Percentiles rank a stretch among this genome's conserved stretches.
These are phyloP conservation scores for Jamesozyma jinghongensis DNA, from an alignment of 805 yeast species.

Conservation along the genomic window DNA sequence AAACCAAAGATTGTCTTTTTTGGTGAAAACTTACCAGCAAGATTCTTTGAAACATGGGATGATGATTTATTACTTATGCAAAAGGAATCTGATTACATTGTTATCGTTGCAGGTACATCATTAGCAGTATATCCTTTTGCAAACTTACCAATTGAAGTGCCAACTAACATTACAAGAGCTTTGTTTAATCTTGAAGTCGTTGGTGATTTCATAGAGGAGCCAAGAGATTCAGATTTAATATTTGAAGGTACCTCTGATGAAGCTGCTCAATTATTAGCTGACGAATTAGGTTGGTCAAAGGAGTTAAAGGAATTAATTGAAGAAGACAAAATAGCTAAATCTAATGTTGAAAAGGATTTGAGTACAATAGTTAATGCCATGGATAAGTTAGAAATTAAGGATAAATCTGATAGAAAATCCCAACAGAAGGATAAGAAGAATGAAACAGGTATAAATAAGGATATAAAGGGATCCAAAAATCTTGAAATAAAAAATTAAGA, in stretches of 20 bases:
- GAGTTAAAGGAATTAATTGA: conserved; percentile 40
- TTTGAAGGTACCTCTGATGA: conserved; percentile 56
- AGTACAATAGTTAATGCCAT: conserved; percentile 8
- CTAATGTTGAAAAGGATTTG: conserved; percentile 1
- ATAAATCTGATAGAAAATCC: no score
- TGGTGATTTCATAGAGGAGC: conserved; percentile 53
- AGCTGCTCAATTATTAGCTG: conserved; percentile 47
- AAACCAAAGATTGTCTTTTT: conserved; percentile 94
- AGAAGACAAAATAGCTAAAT: conserved; percentile 4
- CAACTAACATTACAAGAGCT: conserved; percentile 41
- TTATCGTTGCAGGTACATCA: conserved; percentile 88
- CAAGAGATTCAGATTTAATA: conserved; percentile 53
- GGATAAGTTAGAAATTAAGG: conserved; percentile 9
- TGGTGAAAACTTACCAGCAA: conserved; percentile 75
- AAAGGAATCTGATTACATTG: conserved; percentile 39
- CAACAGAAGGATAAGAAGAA: background rate
- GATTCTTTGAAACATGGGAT: conserved; percentile 65
- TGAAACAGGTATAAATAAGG: no score
- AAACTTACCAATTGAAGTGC: conserved; percentile 59
- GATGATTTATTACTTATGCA: conserved; percentile 30
- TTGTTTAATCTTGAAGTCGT: conserved; percentile 69
- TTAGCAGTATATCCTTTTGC: conserved; percentile 89
- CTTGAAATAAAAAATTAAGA: no score
- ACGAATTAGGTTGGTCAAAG: conserved; percentile 53
- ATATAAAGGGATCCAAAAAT: no score